Evolutionary conservation across 805 yeast genomes (phyloP), one percentile per base, ranked within the genome.

Genomic region (Maudiozyma bulderi): DNA sequence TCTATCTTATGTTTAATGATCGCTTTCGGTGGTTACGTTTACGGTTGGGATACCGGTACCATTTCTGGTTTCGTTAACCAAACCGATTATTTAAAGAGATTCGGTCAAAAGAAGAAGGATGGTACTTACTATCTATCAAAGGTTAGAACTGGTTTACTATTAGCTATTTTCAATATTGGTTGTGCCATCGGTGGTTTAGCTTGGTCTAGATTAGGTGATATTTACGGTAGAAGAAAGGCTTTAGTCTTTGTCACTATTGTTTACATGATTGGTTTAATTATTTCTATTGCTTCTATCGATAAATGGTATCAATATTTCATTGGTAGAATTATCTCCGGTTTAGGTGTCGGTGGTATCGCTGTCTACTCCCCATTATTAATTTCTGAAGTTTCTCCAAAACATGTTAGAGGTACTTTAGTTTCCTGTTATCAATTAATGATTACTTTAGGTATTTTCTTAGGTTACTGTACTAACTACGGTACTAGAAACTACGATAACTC

Each of bases 41-140:
- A 80, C 58, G 87, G 87, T 52, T 82, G 81, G 74, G 87, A 82
- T 69, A 82, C 86, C 44, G 87, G 87, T 70, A 81, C 87, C 53
- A 77, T 82, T 65, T 80, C 85, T 38, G 86, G 86, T 55, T 78
- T 82, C 57, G 80, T 81, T 43, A 77, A 78, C 61, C 77, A 81
- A 81, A 56, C 71, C 13, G 78, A 79, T 52, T 82, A 73, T 63
- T 60, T 66, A 47, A 48, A 52, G 13, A 68, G 81, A 57, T 81
- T 81, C 55, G 86, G 85, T 58, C 65, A 70, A 52, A 20, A 55
- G 3, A 54, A 67, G 43, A 46, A 61, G 6, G 59, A 52, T 44
- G 82, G 82, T 49, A 66, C 59, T 3, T 58, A 62, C 55, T 61
- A 62, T 45, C 64, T 78, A 45, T 67, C 74, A 11, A 65, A 72